phyloP scores from a whole-genome alignment of 2,329 filamentous ascomycete species.

The Lasiodiplodia citricola region DNA sequence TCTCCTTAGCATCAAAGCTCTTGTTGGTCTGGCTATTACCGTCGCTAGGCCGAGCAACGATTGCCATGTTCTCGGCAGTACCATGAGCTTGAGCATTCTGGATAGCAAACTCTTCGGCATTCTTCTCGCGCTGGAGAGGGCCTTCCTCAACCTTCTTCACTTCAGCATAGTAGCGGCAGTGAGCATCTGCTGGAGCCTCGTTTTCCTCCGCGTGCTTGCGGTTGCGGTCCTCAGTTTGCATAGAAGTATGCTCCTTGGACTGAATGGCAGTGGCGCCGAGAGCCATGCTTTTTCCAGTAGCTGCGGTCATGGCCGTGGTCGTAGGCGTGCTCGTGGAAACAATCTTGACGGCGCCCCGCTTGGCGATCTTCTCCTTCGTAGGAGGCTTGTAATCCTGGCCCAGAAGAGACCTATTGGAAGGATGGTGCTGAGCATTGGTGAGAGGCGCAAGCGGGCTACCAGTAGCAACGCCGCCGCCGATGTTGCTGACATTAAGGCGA shows the following conservation, averaged over 20 bases:
- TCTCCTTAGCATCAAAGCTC: neutral
- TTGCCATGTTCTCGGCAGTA: neutral
- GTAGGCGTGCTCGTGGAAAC: neutral
- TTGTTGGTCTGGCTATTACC: neutral
- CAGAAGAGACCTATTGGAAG: slow-evolving; percentile 3
- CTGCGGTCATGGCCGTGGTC: neutral
- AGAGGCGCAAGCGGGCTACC: neutral
- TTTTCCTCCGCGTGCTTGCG: neutral
- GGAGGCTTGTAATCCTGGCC: slow-evolving; percentile 21
- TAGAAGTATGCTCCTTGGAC: neutral
- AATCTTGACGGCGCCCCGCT: slow-evolving; percentile 11
- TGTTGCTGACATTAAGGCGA: neutral
- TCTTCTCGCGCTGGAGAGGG: neutral
- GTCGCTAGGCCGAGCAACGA: neutral
- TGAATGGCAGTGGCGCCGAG: no score
- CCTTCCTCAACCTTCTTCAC: neutral
- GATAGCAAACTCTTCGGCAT: neutral
- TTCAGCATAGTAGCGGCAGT: neutral
- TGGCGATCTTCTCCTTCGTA: slow-evolving; percentile 16
- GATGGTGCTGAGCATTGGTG: neutral
- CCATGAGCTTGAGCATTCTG: neutral
- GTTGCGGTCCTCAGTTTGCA: neutral
- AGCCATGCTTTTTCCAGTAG: no score
- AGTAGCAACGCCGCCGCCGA: neutral
- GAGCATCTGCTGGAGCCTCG: neutral